Evolutionary conservation across 2,329 filamentous ascomycete species (phyloP).

Genomic region (Fusarium devonianum): DNA sequence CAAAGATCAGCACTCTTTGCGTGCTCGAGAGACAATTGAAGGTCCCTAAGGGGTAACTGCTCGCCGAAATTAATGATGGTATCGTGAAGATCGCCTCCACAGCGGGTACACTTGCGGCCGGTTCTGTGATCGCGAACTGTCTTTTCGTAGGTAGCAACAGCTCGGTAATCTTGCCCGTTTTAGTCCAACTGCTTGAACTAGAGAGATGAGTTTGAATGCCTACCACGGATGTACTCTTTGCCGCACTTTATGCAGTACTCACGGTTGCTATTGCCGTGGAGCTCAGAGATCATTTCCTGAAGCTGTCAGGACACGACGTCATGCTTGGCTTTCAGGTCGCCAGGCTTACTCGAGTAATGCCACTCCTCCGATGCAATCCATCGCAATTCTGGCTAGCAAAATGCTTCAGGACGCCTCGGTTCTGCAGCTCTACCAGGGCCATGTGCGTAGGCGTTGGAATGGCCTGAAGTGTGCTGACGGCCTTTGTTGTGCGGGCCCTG

Average conservation of each 20-base stretch:
- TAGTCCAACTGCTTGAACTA: not conserved
- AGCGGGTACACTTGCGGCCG: conserved; percentile 52
- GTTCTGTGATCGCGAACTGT: conserved; percentile 55
- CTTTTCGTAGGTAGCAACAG: conserved; percentile 53
- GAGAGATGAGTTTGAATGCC: accelerated
- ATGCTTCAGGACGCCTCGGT: conserved; percentile 51
- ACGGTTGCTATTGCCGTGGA: conserved; percentile 57
- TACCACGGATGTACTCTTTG: conserved; percentile 56
- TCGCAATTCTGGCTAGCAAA: conserved; percentile 52
- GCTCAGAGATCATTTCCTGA: conserved; percentile 53
- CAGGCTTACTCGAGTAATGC: conserved; percentile 51
- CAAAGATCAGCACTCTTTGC: conserved; percentile 54
- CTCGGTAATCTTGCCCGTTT: conserved; percentile 49
- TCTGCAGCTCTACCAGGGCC: conserved; percentile 55
- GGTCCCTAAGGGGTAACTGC: conserved; percentile 40
- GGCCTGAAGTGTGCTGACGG: conserved; percentile 51
- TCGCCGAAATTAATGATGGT: conserved; percentile 57
- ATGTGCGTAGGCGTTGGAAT: conserved; percentile 56
- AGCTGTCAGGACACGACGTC: not conserved
- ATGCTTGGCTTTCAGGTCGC: accelerated
- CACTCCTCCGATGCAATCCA: conserved; percentile 54
- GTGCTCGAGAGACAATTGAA: conserved; percentile 47
- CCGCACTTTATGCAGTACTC: conserved; percentile 54
- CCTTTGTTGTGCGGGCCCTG: conserved; percentile 42
- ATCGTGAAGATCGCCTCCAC: conserved; percentile 50